Base-by-base conservation (phyloP, 2,329 filamentous ascomycete genomes). In the Hypoxylon sp. region DNA sequence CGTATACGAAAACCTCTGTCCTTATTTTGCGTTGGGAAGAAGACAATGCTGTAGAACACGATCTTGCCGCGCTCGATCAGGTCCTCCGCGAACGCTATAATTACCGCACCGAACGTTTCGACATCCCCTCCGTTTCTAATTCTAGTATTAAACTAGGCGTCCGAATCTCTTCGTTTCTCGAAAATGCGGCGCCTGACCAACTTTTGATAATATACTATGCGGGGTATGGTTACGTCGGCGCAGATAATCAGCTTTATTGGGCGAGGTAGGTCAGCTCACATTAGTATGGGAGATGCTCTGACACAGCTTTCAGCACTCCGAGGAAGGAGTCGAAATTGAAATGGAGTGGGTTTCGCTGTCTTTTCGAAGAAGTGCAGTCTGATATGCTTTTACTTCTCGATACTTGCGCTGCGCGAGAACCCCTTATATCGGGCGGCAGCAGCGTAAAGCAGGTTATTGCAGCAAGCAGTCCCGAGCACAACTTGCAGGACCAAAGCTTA, bases 191-290 rank as follows among this genome's bases (percentile, higher is more conserved):
- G 26, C 75, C 79, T 21, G 80, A 85, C 58, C 82, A 86, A 61
- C 75, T 87, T 15, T 69, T 86, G 55, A 82, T 87, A 54, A 77
- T 87, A 55, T 86, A 86, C 66, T 87, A 87, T 65, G 80, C 80
- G 57, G 84, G 84, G 20, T 74, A 84, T 63, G 81, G 82, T 57
- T 85, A 78, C 61, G 71, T 81, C 27, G 78, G 78, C n/a, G 60
- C 74, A 7, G 81, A 87, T 65, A 79, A 79, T 61, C 81, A 86
- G 67, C 72, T 86, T 17, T 86, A 84, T 67, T 87, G 84, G 84
- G 82, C 84, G 49, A 82, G 81, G 84, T 87, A 75, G 74, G 83
- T 77, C 50, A 56, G 61, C 19, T 57, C 36, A 51, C 13, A 50
- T 40, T 48, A 57, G 38, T 60, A 27, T 45, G 44, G 50, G 51